Percentiles rank a stretch among this genome's conserved stretches.
Conservation (phyloP, 371 early-diverging fungal genomes). For the Mortierella sp. region DNA sequence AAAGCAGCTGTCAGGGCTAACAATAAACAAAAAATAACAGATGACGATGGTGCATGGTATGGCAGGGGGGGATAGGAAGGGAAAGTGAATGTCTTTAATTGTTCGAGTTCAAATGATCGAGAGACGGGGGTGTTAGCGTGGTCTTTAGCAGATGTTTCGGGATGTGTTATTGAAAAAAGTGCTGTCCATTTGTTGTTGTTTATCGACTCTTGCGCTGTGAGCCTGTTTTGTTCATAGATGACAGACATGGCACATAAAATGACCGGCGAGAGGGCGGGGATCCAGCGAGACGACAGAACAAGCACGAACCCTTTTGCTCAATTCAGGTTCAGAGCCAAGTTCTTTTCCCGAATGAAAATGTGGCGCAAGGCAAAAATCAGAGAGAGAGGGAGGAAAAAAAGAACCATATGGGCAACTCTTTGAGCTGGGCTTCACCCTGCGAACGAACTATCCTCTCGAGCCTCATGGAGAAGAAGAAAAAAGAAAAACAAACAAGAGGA, state of each 20-base stretch:
- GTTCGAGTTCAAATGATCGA: too few species aligned
- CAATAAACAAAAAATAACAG: background rate
- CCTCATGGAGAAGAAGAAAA: background rate
- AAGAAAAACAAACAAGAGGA: background rate
- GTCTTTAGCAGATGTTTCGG: too few species aligned
- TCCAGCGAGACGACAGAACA: background rate
- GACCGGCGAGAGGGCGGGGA: background rate
- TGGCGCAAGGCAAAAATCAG: background rate
- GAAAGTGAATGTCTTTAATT: background rate
- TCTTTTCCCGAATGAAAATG: background rate
- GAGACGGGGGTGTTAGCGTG: too few species aligned
- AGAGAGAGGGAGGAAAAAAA: background rate
- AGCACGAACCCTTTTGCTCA: slow-evolving; percentile 5
- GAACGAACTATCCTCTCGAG: background rate
- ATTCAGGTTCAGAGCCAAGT: background rate
- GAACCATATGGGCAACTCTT: background rate
- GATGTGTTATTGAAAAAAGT: too few species aligned
- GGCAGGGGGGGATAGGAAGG: too few species aligned
- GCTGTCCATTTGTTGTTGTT: background rate
- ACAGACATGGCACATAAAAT: background rate
- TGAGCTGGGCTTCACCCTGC: background rate
- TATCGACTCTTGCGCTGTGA: background rate
- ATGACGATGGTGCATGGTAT: background rate
- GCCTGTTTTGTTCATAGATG: background rate
- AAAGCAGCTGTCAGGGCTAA: background rate